Evolutionary conservation across 169 alveolate genomes (phyloP).

Genomic region (Pseudocohnilembus persalinus): DNA sequence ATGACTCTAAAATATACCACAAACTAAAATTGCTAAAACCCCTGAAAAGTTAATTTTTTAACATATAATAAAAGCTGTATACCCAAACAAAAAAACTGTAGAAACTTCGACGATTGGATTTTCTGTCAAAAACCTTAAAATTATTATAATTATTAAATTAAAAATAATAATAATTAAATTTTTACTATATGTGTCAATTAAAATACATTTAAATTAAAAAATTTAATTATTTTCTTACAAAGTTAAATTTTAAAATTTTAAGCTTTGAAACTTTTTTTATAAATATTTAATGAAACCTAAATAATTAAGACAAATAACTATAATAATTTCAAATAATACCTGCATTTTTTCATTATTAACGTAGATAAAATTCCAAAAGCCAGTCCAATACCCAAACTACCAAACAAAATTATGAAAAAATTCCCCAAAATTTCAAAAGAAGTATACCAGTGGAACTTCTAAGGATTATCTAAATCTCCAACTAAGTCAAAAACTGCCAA

Average conservation of each 20-base stretch:
- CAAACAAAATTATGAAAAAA: conserved; percentile 40
- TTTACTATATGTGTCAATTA: background rate
- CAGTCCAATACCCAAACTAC: conserved; percentile 37
- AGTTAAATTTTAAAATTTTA: no score
- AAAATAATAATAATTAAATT: conserved; percentile 34
- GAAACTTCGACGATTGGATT: conserved; percentile 44
- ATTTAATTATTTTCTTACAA: no score
- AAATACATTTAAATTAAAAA: no score
- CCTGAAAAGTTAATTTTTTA: conserved; percentile 49
- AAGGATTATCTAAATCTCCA: conserved; percentile 25
- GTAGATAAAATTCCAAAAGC: conserved; percentile 39
- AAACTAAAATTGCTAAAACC: conserved; percentile 47
- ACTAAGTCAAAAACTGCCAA: conserved; percentile 46
- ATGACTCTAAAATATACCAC: conserved; percentile 56
- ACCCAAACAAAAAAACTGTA: conserved; percentile 45
- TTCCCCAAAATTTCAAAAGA: conserved; percentile 31
- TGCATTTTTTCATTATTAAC: no score
- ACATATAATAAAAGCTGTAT: conserved; percentile 45
- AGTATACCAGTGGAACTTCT: conserved; percentile 24
- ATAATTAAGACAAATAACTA: background rate
- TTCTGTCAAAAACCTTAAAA: conserved; percentile 33
- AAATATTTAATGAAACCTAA: background rate
- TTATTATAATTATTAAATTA: conserved; percentile 40
- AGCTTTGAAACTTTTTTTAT: no score
- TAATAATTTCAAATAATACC: no score